Evolutionary conservation across 805 yeast species (phyloP), one percentile per base, ranked within the genome.

Genomic region (Cyberlindnera veronae): DNA sequence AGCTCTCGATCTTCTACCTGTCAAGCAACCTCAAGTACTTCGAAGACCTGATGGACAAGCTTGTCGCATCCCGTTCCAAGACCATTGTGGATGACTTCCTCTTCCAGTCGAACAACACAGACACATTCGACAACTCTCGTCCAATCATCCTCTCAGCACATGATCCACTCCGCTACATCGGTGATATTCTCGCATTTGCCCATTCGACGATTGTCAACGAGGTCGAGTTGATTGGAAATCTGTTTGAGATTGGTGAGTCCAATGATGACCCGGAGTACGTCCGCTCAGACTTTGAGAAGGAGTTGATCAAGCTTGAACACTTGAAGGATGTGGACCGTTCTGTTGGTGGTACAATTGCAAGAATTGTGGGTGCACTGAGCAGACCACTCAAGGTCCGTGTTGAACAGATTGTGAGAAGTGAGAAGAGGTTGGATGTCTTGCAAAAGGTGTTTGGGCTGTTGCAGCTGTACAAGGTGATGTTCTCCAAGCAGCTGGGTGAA

Each of bases 171-270:
- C 69, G 96, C 40, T 90, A 81, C 48, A 68, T 87, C 14, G 95
- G 97, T 19, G 96, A 89, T 57, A 71, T 93, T 23, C 65, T 93
- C 28, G 98, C 98, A 0, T 85, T 84, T 67, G 72, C 89, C 2
- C 97, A 93, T 57, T 77, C 90, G 2, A 72, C 86, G 5, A 80
- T 89, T 22, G 95, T 89, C 4, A 86, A 87, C 62, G 99, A 93
- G 60, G 72, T 79, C 29, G 99, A 93, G 55, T 70, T 82, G 22
- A 71, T 91, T 19, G 71, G 71, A 8, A 71, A 79, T 15, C 62
- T 91, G 36, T 80, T 91, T 40, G 71, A 72, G 33, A 62, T 67
- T 32, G 63, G 64, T 28, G 54, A 50, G 12, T n/a, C n/a, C n/a
- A n/a, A n/a, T n/a, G 37, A 38, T 14, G 39, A 33, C 10, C 34